These are phyloP conservation scores for Arabidopsis suecica DNA, from an alignment of 345 rosid species.

Conservation along the genomic window DNA sequence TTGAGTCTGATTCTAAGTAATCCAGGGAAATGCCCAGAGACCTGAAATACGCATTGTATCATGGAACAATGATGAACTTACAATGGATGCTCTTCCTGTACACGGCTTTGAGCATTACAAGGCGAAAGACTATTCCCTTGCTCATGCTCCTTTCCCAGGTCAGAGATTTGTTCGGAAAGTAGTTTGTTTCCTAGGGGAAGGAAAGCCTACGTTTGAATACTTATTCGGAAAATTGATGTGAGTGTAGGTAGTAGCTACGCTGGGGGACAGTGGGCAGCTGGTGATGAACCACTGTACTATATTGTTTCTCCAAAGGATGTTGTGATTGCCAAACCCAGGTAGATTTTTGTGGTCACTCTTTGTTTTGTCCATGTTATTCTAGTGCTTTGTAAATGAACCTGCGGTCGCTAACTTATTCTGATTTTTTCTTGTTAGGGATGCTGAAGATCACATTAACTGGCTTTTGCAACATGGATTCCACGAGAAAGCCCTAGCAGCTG, in stretches of 20 bases:
- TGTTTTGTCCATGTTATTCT: slow-evolving; percentile 27
- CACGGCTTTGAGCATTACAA: slow-evolving; percentile 98
- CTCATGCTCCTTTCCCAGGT: slow-evolving; percentile 99
- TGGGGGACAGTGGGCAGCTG: slow-evolving; percentile 99
- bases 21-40: slow-evolving; percentile 95
- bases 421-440: slow-evolving; percentile 66
- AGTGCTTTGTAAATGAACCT: slow-evolving; percentile 20
- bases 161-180: slow-evolving; percentile 33
- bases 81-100: slow-evolving; percentile 96
- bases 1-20: slow-evolving; percentile 40
- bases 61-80: slow-evolving; percentile 97
- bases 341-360: slow-evolving; percentile 37
- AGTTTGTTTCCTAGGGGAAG: slow-evolving; percentile 24
- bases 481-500: slow-evolving; percentile 98
- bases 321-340: slow-evolving; percentile 99
- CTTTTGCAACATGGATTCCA: slow-evolving; percentile 98
- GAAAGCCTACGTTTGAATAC: slow-evolving; percentile 33
- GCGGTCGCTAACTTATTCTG: slow-evolving; percentile 13
- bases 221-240: slow-evolving; percentile 36
- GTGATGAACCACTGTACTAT: slow-evolving; percentile 95
- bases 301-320: slow-evolving; percentile 98
- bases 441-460: slow-evolving; percentile 98
- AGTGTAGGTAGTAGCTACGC: slow-evolving; percentile 93
- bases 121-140: slow-evolving; percentile 96
- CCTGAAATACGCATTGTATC: slow-evolving; percentile 93